Evolutionary conservation across 148 eudicot genomes (phyloP).

Genomic region (Cornus florida): DNA sequence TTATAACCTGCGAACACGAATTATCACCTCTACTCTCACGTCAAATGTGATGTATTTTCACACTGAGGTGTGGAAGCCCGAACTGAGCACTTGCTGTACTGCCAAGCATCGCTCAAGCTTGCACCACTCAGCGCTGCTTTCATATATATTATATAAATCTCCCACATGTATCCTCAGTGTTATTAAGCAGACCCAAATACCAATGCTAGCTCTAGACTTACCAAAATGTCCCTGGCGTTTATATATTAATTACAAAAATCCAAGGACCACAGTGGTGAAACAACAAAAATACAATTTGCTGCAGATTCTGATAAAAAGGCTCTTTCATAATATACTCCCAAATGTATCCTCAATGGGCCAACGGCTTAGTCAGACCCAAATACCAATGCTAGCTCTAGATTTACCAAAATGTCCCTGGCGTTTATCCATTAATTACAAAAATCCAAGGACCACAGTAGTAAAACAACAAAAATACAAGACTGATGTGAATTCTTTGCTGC

Average conservation of each 20-base stretch:
- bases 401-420: conserved; percentile 10
- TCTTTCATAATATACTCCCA: not conserved
- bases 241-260: not conserved
- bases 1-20: too few species aligned
- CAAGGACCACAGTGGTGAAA: conserved; percentile 5
- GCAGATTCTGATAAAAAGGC: not conserved
- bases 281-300: not conserved
- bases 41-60: too few species aligned
- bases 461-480: too few species aligned
- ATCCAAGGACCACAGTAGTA: conserved; percentile 17
- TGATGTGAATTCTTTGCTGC: not conserved
- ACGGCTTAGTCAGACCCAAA: not conserved
- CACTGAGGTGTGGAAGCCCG: too few species aligned
- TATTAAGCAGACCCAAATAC: not conserved
- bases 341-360: not conserved
- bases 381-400: not conserved
- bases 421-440: not conserved
- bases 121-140: too few species aligned
- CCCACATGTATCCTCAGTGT: not conserved
- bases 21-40: too few species aligned
- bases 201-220: not conserved
- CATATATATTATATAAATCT: not conserved
- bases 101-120: too few species aligned
- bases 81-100: too few species aligned
- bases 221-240: conserved; percentile 3